Base-by-base conservation (phyloP, 441 rosid species). In the Pelargonium myrrhifolium region DNA sequence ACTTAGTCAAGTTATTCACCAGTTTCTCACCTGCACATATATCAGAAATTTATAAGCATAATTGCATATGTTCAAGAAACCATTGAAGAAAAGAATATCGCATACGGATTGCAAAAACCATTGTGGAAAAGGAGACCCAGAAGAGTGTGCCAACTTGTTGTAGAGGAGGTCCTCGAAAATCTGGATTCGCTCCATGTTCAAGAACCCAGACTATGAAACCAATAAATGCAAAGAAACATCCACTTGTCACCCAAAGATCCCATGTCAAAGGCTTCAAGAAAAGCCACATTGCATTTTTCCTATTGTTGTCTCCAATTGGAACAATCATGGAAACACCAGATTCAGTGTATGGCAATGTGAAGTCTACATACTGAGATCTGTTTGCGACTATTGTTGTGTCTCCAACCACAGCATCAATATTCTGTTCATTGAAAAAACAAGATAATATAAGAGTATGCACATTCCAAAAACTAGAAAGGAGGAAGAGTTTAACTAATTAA, bases 61-160 rank as follows among this genome's bases (percentile, higher is more conserved):
- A 53, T 8, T 0, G 17, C 9, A 17, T 60, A 59, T 7, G 4
- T n/a, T n/a, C n/a, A n/a, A n/a, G n/a, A n/a, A n/a, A n/a, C n/a
- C n/a, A n/a, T n/a, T n/a, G n/a, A n/a, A n/a, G n/a, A n/a, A n/a
- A n/a, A n/a, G n/a, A n/a, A n/a, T n/a, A 62, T 6, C 39, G 14
- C 31, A 58, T 83, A 87, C 93, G 51, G 8, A 86, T 89, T 0
- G 89, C 86, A 9, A 87, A 88, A 49, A 82, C 81, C 83, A 90
- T 75, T 55, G 82, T 90, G 0, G 93, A 87, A 81, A 90, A 90
- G 22, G 95, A 85, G 65, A 87, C 88, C 84, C 81, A 82, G 35
- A 84, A 35, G 78, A 84, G 78, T 0, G 93, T 86, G 66, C 89
- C 86, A 8, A 66, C 72, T 80, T 90, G 94, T 45, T 79, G 58